A percentile compares a stretch with the other conserved stretches of the same genome.
These are phyloP conservation scores for Suillus ampliporus DNA, from an alignment of 768 basidiomycete species.

Conservation along the genomic window DNA sequence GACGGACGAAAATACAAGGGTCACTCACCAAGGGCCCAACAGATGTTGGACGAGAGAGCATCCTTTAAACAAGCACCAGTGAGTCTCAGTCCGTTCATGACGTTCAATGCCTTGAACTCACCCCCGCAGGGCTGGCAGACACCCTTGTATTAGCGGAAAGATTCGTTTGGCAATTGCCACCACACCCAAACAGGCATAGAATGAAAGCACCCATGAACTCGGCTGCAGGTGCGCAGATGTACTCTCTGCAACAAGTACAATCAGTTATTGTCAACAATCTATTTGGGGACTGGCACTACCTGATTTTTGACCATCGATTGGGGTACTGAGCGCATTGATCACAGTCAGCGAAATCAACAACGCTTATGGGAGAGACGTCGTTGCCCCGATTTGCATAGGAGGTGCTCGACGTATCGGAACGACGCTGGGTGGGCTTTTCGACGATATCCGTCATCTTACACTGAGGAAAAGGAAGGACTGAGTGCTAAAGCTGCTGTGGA, in stretches of 20 bases:
- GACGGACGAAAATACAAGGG: not conserved
- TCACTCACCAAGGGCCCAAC: constrained; percentile 55
- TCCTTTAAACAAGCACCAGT: constrained; percentile 35
- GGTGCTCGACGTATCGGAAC: constrained; percentile 26
- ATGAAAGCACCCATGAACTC: constrained; percentile 60
- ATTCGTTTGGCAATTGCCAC: constrained; percentile 58
- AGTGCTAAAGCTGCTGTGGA: not conserved
- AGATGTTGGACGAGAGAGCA: constrained; percentile 55
- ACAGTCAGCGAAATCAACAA: constrained; percentile 31
- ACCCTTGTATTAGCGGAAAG: constrained; percentile 49
- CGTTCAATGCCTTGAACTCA: constrained; percentile 32
- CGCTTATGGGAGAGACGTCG: constrained; percentile 10
- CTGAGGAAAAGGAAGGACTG: constrained; percentile 9
- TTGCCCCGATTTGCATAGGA: constrained; percentile 14
- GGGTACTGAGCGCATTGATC: constrained; percentile 46
- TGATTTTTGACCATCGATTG: constrained; percentile 53
- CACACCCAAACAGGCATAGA: constrained; percentile 58
- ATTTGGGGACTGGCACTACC: constrained; percentile 40
- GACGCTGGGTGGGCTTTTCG: constrained; percentile 23
- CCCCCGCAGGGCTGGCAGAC: constrained; percentile 51
- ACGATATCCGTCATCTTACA: constrained; percentile 26
- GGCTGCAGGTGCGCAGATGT: constrained; percentile 55
- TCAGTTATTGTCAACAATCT: not conserved
- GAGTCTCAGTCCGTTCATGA: not conserved
- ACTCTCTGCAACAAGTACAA: constrained; percentile 32